Evolutionary conservation across 2,329 filamentous ascomycete species (phyloP).

Genomic region (Chrysoporthe austroafricana): DNA sequence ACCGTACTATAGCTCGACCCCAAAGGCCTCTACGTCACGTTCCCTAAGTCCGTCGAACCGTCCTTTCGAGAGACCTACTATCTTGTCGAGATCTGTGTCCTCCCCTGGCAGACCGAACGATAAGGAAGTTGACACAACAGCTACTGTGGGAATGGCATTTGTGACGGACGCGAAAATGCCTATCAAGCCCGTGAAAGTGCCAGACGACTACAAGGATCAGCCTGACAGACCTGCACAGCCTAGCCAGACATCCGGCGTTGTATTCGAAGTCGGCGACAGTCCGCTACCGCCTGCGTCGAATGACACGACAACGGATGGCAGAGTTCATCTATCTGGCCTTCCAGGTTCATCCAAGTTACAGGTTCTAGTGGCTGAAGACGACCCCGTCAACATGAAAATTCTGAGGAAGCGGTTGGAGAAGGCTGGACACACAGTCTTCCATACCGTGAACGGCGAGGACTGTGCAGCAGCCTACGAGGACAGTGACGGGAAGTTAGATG

Average conservation of each 20-base stretch:
- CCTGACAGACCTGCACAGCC: constrained; percentile 36
- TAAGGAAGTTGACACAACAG: not conserved
- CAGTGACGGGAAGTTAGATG: constrained; percentile 67
- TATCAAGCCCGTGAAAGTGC: constrained; percentile 51
- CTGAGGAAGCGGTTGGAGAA: constrained; percentile 80
- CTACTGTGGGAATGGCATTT: constrained; percentile 40
- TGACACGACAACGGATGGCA: constrained; percentile 23
- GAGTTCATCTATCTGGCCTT: constrained; percentile 15
- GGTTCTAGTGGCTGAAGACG: constrained; percentile 83
- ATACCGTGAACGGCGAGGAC: constrained; percentile 84
- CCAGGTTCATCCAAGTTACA: constrained; percentile 50
- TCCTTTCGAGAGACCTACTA: constrained; percentile 8
- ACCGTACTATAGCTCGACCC: constrained; percentile 8
- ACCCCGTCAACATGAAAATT: constrained; percentile 84
- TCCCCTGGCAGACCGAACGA: constrained; percentile 20
- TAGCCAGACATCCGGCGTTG: constrained; percentile 39
- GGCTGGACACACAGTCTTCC: constrained; percentile 69
- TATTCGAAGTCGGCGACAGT: constrained; percentile 44
- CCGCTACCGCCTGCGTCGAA: constrained; percentile 10
- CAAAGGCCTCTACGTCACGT: constrained; percentile 10
- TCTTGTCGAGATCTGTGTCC: constrained; percentile 26
- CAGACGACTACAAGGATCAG: constrained; percentile 49
- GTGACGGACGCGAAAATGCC: constrained; percentile 51
- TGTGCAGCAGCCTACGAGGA: constrained; percentile 74
- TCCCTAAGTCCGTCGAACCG: constrained; percentile 23